Evolutionary conservation across 768 basidiomycete genomes (phyloP), one percentile per base, ranked within the genome.

Genomic region (Lentinula boryana): DNA sequence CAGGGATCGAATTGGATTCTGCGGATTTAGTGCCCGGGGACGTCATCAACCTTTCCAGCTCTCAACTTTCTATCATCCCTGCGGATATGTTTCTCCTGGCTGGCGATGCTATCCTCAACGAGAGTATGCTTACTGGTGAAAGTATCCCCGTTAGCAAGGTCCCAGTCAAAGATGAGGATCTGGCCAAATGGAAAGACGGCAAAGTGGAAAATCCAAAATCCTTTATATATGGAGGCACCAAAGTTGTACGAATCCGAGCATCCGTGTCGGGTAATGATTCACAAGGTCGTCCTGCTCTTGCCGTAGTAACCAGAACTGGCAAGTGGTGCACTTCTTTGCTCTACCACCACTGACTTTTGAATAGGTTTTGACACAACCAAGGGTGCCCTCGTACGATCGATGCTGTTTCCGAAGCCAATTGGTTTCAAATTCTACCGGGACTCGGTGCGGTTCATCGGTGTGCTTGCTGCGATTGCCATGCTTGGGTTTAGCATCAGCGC

Each of bases 81-180:
- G 91, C 93, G 13, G 97, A 99, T 71, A 80, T 96, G 63, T 84
- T 98, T 64, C 80, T 99, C 7, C 84, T 99, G 32, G 92, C 93
- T 1, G 97, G 97, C 1, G 97, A 99, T 71, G 94, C 95, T 1
- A 96, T 99, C 61, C 89, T 98, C 55, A 98, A 98, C 71, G 97
- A 99, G 75, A 96, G 94, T 63, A 98, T 99, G 97, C 84, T 99
- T 23, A 98, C 97, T 0, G 97, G 97, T 12, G 97, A 99, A 74
- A 97, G 95, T 64, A 93, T 99, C 0, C 97, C 97, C 2, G 93
- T 99, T 56, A 91, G 91, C 70, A 99, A 99, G 71, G 74, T 83
- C 18, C 89, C 95, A 0, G 82, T 88, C 61, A 93, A 87, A 68
- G 89, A 93, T 65, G 87, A 87, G 31, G 88, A 87, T 56, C 78